Conservation (phyloP, 2,329 filamentous ascomycete species). For the Leptographium radiaticola region DNA sequence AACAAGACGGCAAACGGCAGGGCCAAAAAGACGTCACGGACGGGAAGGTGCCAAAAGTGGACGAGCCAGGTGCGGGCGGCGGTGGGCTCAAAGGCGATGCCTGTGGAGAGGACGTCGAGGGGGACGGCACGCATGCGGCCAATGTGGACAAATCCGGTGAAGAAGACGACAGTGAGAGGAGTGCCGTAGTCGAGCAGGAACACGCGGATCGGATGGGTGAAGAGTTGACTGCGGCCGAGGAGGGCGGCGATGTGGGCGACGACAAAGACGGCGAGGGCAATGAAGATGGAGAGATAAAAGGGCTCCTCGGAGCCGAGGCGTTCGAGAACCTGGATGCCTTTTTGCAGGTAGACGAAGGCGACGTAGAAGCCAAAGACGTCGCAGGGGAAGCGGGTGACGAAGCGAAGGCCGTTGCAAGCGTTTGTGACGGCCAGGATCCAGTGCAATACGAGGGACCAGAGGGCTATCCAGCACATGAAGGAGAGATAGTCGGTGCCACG, state of each 20-base stretch:
- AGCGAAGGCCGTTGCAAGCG: conserved; percentile 76
- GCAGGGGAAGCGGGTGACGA: conserved; percentile 83
- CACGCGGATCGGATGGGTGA: conserved; percentile 61
- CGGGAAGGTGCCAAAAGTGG: conserved; percentile 64
- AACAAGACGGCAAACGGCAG: conserved; percentile 77
- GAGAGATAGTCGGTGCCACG: conserved; percentile 70
- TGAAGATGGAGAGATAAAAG: conserved; percentile 68
- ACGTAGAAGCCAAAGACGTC: conserved; percentile 94
- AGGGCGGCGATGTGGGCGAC: conserved; percentile 62
- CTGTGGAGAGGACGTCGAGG: conserved; percentile 61
- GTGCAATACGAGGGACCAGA: conserved; percentile 79
- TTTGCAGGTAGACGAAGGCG: conserved; percentile 82
- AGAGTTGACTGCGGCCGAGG: conserved; percentile 57
- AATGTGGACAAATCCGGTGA: conserved; percentile 78
- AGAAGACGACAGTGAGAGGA: conserved; percentile 71
- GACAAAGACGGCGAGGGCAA: conserved; percentile 65
- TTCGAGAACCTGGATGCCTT: conserved; percentile 75
- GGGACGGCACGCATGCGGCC: conserved; percentile 64
- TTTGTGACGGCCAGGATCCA: conserved; percentile 76
- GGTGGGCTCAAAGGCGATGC: conserved; percentile 68
- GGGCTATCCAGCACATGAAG: conserved; percentile 86
- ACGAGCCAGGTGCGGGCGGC: conserved; percentile 63
- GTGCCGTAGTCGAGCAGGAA: conserved; percentile 88
- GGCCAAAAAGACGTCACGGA: conserved; percentile 65
- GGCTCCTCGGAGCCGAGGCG: conserved; percentile 54